Evolutionary conservation across 2,329 filamentous ascomycete species (phyloP), one percentile per base, ranked within the genome.

Genomic region (Raffaelea arxii): DNA sequence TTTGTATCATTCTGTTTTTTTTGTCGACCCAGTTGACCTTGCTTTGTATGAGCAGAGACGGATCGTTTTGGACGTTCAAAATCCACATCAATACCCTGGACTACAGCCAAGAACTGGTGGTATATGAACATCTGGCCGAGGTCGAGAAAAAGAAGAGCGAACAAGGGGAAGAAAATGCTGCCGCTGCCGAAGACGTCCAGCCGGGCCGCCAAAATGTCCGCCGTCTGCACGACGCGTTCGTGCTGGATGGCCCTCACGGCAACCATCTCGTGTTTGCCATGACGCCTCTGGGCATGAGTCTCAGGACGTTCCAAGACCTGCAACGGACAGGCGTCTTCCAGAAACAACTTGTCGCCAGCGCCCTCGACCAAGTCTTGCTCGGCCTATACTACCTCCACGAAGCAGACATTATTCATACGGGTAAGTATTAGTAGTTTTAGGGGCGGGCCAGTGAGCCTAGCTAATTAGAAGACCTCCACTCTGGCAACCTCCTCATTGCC

Each of bases 251-350:
- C 11, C 39, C 60, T 6, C 16, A 61, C 43, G 64, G 64, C 1
- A 52, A 56, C 22, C 65, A 69, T 50, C 53, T 55, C 16, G 48
- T 61, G 23, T 56, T 55, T 54, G 62, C 61, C 48, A 66, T 57
- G 60, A 52, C 22, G 16, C 62, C 66, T 4, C 51, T 68, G 0
- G 65, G 64, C 4, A 64, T 66, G 56, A 67, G 58, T 46, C 48
- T 69, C 10, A 55, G 54, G 19, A 60, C 62, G 32, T 51, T 68
- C 2, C 55, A 61, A 39, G 55, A 62, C n/a, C 44, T 58, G 38
- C 58, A 58, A 24, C 35, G 48, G 49, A 38, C 46, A 40, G 46
- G 47, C 14, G 21, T 54, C 56, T 57, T 68, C 25, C 49, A 59
- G n/a, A 37, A 46, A 12, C 51, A 45, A 1, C 48, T 66, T 4